Percentiles rank a stretch among this genome's conserved stretches.
phyloP scores from a whole-genome alignment of 371 early-diverging fungal genomes.

The Smittium culicis region DNA sequence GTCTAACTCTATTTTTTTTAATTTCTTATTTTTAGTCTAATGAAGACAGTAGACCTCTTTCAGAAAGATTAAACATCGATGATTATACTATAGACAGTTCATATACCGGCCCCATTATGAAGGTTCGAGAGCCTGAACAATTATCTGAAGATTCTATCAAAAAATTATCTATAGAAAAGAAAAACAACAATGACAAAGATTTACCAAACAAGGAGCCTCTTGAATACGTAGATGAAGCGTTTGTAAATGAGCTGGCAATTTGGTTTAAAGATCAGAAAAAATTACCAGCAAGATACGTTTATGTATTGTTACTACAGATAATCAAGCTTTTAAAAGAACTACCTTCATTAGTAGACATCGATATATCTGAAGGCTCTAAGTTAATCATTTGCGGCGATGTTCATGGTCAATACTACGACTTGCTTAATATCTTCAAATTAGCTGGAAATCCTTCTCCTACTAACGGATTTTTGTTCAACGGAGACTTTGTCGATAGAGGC shows the following conservation, averaged over 20 bases:
- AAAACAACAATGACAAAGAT: not conserved
- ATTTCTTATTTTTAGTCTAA: slow-evolving; percentile 16
- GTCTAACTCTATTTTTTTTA: not conserved
- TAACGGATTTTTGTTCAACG: slow-evolving; percentile 86
- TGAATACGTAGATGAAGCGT: slow-evolving; percentile 51
- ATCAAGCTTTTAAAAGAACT: slow-evolving; percentile 52
- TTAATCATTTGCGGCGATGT: slow-evolving; percentile 97
- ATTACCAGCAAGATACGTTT: slow-evolving; percentile 77
- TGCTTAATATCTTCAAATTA: slow-evolving; percentile 80
- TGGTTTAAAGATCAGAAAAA: slow-evolving; percentile 77
- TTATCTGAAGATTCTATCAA: not conserved
- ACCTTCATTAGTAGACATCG: slow-evolving; percentile 71
- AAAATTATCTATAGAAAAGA: not conserved
- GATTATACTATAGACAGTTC: slow-evolving; percentile 22
- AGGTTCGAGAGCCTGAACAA: slow-evolving; percentile 12
- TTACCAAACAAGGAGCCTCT: slow-evolving; percentile 16
- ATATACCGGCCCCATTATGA: slow-evolving; percentile 31
- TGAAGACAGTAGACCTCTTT: slow-evolving; percentile 35
- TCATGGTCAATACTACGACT: slow-evolving; percentile 98
- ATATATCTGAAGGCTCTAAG: slow-evolving; percentile 52
- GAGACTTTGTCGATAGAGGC: slow-evolving; percentile 97
- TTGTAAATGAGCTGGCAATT: slow-evolving; percentile 59
- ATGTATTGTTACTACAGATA: slow-evolving; percentile 60
- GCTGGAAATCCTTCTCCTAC: slow-evolving; percentile 76
- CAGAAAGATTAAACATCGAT: slow-evolving; percentile 24